Conservation (phyloP, 2,329 filamentous ascomycete species). For the Sporothrix pseudoabietina region DNA sequence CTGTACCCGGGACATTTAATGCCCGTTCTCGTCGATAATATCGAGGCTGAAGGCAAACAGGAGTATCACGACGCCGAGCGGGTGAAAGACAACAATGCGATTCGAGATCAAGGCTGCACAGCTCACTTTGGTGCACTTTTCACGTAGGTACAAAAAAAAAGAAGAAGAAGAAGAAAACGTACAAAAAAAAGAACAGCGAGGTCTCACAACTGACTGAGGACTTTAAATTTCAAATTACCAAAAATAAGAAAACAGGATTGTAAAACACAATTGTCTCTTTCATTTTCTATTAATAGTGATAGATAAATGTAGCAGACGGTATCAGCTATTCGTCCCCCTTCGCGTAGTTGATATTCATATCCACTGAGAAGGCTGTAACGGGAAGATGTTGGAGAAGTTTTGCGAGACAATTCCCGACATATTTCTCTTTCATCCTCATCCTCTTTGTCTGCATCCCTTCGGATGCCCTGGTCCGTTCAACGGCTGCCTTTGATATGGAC, state of each 20-base stretch:
- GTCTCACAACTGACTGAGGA: too few relatives aligned
- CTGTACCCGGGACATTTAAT: neutral
- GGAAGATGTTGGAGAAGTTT: neutral
- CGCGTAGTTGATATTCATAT: neutral
- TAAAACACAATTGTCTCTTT: too few relatives aligned
- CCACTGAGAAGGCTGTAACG: neutral
- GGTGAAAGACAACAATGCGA: neutral
- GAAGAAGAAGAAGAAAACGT: too few relatives aligned
- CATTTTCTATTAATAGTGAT: too few relatives aligned
- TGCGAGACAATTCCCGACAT: neutral
- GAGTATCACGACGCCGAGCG: neutral
- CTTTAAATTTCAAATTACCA: too few relatives aligned
- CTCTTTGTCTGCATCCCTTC: constrained; percentile 10
- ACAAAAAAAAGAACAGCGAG: neutral
- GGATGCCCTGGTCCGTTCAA: neutral
- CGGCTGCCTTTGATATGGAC: neutral
- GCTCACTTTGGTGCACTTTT: neutral
- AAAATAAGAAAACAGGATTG: too few relatives aligned
- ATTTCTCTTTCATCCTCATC: neutral
- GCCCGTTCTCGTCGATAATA: neutral
- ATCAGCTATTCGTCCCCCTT: neutral
- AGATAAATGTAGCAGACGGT: neutral
- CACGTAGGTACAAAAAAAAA: neutral
- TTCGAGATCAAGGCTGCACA: neutral
- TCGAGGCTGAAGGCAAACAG: neutral